These are phyloP conservation scores for Xylaria venustula DNA, from an alignment of 495 filamentous ascomycete species.

Conservation along the genomic window DNA sequence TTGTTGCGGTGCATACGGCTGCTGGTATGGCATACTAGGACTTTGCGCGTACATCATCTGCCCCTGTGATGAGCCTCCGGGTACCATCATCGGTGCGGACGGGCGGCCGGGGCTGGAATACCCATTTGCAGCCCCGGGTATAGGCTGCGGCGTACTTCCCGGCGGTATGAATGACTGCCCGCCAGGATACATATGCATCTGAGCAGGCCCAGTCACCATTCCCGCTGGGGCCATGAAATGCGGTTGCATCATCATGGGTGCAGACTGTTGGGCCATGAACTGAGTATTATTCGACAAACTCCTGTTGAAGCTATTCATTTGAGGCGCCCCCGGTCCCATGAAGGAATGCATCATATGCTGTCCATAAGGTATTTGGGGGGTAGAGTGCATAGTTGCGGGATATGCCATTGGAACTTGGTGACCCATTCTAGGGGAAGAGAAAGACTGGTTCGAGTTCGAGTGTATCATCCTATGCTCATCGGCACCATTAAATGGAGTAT, in stretches of 20 bases:
- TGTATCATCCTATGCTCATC: slow-evolving; percentile 89
- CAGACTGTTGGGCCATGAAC: slow-evolving; percentile 63
- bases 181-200: slow-evolving; percentile 70
- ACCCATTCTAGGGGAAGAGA: slow-evolving; percentile 73
- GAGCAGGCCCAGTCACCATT: slow-evolving; percentile 61
- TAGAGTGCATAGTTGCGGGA: slow-evolving; percentile 65
- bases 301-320: slow-evolving; percentile 49
- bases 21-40: slow-evolving; percentile 63
- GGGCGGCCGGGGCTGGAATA: slow-evolving; percentile 80
- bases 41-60: slow-evolving; percentile 69
- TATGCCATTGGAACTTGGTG: slow-evolving; percentile 64
- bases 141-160: slow-evolving; percentile 58
- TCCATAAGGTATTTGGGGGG: slow-evolving; percentile 67
- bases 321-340: slow-evolving; percentile 63
- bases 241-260: slow-evolving; percentile 79
- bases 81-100: slow-evolving; percentile 77
- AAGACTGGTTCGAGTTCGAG: slow-evolving; percentile 72
- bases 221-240: slow-evolving; percentile 55
- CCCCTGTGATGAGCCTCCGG: slow-evolving; percentile 70
- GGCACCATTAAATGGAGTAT: slow-evolving; percentile 60
- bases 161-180: slow-evolving; percentile 62
- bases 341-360: slow-evolving; percentile 71
- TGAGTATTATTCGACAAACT: slow-evolving; percentile 59
- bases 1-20: slow-evolving; percentile 64
- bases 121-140: slow-evolving; percentile 59